Base-by-base conservation (phyloP, 257 asterid species). In the Capsicum chinense region DNA sequence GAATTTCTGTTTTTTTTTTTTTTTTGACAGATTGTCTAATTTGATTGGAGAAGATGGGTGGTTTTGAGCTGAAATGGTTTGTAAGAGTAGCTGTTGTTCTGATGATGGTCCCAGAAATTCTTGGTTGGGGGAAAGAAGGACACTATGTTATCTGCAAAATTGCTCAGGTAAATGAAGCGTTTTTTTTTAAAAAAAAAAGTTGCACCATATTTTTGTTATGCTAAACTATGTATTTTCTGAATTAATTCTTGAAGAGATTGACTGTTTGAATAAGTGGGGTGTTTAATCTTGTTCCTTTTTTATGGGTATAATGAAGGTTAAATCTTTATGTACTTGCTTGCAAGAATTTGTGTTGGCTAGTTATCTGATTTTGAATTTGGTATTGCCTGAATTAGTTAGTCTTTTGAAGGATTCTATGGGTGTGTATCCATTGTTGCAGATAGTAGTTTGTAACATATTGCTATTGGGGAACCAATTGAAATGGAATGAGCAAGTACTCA, bases 71-170 rank as follows among this genome's bases (percentile, higher is more conserved):
- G 26, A 71, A 85, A 83, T 90, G 90, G 92, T 26, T 87, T 37
- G 83, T 86, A 86, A 84, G 88, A 64, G 63, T 85, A 83, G 26
- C 91, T 10, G 52, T 86, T 42, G 57, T 90, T 82, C 13, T 90
- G 74, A 62, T 91, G 16, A 21, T 90, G 10, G 19, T 89, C 83
- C 91, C 93, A 50, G 62, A 48, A 42, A 82, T 85, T 84, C 86
- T 81, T 83, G 93, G 91, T 71, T 95, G 98, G 99, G 99, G 99
- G 54, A 92, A 91, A 84, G 96, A 94, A 68, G 99, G 99, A n/a
- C 99, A 95, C 84, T 89, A 81, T 79, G 88, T 83, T 78, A 76
- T 85, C 87, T 95, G 99, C 92, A 92, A 92, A 90, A 91, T 95
- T 79, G 98, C 99, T 73, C 89, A 95, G 98, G 99, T 95, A 78